Conservation (phyloP, 2,329 filamentous ascomycete species). For the Seiridium cupressi region DNA sequence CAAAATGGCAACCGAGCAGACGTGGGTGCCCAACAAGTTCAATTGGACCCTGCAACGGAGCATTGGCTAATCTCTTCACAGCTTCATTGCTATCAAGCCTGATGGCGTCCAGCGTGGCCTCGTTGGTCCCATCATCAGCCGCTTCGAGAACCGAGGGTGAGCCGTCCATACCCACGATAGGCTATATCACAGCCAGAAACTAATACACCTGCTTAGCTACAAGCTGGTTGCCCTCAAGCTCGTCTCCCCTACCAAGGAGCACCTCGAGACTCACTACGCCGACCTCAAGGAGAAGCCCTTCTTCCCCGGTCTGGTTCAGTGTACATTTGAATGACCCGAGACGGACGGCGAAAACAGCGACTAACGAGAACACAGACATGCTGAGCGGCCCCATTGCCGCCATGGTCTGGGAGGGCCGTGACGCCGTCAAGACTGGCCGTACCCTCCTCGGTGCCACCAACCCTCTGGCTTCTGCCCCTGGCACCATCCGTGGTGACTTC, state of each 20-base stretch:
- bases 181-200: neutral
- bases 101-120: constrained; percentile 98
- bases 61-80: constrained; percentile 42
- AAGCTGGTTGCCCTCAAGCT: constrained; percentile 99
- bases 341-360: neutral
- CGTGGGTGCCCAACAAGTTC: constrained; percentile 19
- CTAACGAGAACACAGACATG: constrained; percentile 73
- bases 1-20: constrained; percentile 31
- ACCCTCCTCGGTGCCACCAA: constrained; percentile 98
- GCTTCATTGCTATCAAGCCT: constrained; percentile 99
- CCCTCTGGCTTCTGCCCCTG: constrained; percentile 88
- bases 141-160: constrained; percentile 95
- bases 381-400: constrained; percentile 92
- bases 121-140: constrained; percentile 93
- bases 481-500: constrained; percentile 93
- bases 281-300: constrained; percentile 94
- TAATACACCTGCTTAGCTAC: constrained; percentile 58
- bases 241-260: constrained; percentile 80
- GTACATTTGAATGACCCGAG: constrained; percentile 50
- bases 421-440: constrained; percentile 98
- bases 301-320: constrained; percentile 91
- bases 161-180: constrained; percentile 27
- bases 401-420: constrained; percentile 99
- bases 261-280: constrained; percentile 95
- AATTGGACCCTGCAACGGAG: neutral